Conservation (phyloP, 331 rosid genomes). For the Malus hybrid region DNA sequence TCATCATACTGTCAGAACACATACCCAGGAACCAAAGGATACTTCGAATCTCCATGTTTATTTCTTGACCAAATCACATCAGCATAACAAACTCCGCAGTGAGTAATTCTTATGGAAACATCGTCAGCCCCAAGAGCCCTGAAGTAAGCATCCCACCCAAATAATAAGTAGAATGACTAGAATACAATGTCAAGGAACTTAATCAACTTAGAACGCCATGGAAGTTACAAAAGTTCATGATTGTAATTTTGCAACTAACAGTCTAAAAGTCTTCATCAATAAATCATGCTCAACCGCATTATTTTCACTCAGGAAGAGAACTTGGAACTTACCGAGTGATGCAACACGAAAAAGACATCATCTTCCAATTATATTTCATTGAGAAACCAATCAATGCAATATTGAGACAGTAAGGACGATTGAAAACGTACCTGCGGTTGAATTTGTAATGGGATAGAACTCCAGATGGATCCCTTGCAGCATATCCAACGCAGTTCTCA, state of each 20-base stretch:
- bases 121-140: conserved; percentile 60
- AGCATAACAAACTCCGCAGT: conserved; percentile 85
- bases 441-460: conserved; percentile 63
- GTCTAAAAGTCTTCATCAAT: not conserved
- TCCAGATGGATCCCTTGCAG: conserved; percentile 83
- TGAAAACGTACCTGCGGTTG: conserved; percentile 47
- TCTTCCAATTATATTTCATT: not conserved
- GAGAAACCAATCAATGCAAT: not conserved
- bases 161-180: not conserved
- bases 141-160: conserved; percentile 2
- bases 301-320: not conserved
- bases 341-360: not conserved
- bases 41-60: conserved; percentile 42
- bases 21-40: conserved; percentile 78
- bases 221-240: not conserved
- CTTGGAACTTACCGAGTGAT: not conserved
- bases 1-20: conserved; percentile 2
- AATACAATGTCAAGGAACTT: not conserved
- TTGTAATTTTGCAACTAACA: not conserved
- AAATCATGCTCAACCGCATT: not conserved
- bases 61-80: conserved; percentile 62
- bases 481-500: conserved; percentile 73
- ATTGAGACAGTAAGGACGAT: not conserved
- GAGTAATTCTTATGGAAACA: conserved; percentile 61
- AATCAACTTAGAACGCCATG: not conserved